These are phyloP conservation scores for Rhodotorula sp. DNA, from an alignment of 1,284 basidiomycete genomes.

Conservation along the genomic window DNA sequence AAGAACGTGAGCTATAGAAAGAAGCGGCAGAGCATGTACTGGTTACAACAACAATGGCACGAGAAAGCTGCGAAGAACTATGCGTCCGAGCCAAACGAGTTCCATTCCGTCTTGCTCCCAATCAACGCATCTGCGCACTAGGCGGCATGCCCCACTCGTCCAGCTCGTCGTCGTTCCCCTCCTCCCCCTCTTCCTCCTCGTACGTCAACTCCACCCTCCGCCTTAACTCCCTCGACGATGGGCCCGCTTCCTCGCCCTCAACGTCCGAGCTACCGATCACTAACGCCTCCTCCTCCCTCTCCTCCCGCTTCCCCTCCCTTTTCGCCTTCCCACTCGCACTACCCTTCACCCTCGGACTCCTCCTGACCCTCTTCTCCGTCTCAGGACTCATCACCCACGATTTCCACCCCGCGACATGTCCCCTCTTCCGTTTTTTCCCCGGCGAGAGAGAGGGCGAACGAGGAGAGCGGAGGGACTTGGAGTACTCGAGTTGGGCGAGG, in stretches of 20 bases:
- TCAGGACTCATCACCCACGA: not conserved
- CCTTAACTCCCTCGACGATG: not conserved
- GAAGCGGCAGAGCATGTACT: not conserved
- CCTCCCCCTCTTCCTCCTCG: not conserved
- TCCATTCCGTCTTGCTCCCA: no score
- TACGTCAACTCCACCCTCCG: not conserved
- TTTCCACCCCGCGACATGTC: slow-evolving; percentile 1
- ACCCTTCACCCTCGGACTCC: not conserved
- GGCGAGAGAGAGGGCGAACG: not conserved
- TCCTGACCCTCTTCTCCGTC: not conserved
- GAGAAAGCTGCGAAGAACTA: not conserved
- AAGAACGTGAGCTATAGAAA: no score
- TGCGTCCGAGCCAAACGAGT: no score
- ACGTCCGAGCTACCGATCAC: slow-evolving; percentile 28
- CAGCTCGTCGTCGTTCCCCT: slow-evolving; percentile 11
- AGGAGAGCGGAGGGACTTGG: not conserved
- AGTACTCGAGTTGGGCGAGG: slow-evolving; percentile 6
- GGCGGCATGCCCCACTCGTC: slow-evolving; percentile 39
- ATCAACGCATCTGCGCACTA: slow-evolving; percentile 21
- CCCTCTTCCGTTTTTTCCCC: not conserved
- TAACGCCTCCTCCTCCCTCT: slow-evolving; percentile 6
- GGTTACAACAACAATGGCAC: not conserved
- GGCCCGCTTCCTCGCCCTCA: not conserved
- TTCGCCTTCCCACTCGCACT: not conserved
- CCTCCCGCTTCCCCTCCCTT: not conserved